phyloP scores from a whole-genome alignment of 441 rosid species.

The Pelargonium hybrid region DNA sequence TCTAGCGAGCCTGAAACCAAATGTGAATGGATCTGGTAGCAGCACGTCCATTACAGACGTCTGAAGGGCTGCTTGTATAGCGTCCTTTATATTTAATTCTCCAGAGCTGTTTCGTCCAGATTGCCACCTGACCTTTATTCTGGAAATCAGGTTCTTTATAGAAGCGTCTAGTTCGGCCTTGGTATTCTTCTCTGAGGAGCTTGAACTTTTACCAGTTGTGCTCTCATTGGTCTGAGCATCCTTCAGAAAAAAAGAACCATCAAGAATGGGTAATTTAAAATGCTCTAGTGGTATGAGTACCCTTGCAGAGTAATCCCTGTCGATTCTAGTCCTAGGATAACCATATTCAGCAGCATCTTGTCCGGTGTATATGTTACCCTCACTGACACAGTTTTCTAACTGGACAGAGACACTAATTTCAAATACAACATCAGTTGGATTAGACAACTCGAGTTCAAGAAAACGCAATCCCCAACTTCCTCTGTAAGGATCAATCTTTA shows the following conservation, averaged over 20 bases:
- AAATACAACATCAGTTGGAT: constrained; percentile 88
- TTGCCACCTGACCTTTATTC: constrained; percentile 87
- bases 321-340: constrained; percentile 83
- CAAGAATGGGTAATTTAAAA: constrained; percentile 86
- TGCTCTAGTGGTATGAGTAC: constrained; percentile 90
- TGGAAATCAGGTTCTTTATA: constrained; percentile 75
- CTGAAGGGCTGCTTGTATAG: constrained; percentile 79
- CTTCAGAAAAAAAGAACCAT: constrained; percentile 68
- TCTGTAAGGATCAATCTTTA: constrained; percentile 81
- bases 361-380: constrained; percentile 33
- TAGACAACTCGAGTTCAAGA: constrained; percentile 84
- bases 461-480: constrained; percentile 98
- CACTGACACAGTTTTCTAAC: constrained; percentile 45
- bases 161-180: constrained; percentile 80
- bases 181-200: constrained; percentile 75
- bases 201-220: constrained; percentile 33
- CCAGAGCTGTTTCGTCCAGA: constrained; percentile 94
- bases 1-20: constrained; percentile 70
- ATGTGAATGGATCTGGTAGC: constrained; percentile 91
- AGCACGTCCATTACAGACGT: constrained; percentile 88
- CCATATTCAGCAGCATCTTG: constrained; percentile 52
- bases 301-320: constrained; percentile 83
- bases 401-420: constrained; percentile 77
- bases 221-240: constrained; percentile 47
- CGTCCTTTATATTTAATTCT: constrained; percentile 76